Evolutionary conservation across 2,329 filamentous ascomycete genomes (phyloP), one percentile per base, ranked within the genome.

Genomic region (Sporothrix phasma): DNA sequence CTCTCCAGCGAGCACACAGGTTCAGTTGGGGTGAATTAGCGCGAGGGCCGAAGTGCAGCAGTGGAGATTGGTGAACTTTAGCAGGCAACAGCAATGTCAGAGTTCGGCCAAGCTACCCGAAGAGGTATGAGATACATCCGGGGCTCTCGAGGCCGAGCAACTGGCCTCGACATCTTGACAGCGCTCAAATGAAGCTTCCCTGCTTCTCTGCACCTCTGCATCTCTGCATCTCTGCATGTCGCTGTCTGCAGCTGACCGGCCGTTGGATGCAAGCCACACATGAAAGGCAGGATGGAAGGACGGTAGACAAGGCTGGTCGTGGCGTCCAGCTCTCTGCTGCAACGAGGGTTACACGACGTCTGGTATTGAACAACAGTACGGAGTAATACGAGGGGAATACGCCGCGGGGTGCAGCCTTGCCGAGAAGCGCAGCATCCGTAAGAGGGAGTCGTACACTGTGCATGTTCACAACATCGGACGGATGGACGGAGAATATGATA

Each of bases 301-400:
- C 26, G 56, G 41, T 24, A 34, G 41, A 60, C 56, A 34, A 41
- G 56, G 26, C 39, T 45, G 26, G 22, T 29, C 29, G 56, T 60
- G 56, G 41, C 56, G 17, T n/a, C n/a, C 45, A 13, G 1, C 2
- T 60, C 15, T 31, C 41, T 46, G 56, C 26, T 31, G 56, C 26
- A n/a, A n/a, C n/a, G n/a, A 45, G 56, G 56, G 56, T 60, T 60
- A 60, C 58, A 61, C 58, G 43, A 31, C 58, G 58, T 61, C 34
- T 46, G 19, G 37, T 53, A 22, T 22, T 37, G 15, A 37, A n/a
- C n/a, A n/a, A n/a, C n/a, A n/a, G n/a, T n/a, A n/a, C n/a, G n/a
- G n/a, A n/a, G n/a, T n/a, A n/a, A 22, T 37, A 54, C 31, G 51
- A 56, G 19, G 51, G 3, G 31, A 22, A 13, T 56, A 4, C 51